A percentile compares a stretch with the other conserved stretches of the same genome.
Evolutionary conservation across 2,329 filamentous ascomycete genomes (phyloP).

Genomic region (Ilyonectria robusta): DNA sequence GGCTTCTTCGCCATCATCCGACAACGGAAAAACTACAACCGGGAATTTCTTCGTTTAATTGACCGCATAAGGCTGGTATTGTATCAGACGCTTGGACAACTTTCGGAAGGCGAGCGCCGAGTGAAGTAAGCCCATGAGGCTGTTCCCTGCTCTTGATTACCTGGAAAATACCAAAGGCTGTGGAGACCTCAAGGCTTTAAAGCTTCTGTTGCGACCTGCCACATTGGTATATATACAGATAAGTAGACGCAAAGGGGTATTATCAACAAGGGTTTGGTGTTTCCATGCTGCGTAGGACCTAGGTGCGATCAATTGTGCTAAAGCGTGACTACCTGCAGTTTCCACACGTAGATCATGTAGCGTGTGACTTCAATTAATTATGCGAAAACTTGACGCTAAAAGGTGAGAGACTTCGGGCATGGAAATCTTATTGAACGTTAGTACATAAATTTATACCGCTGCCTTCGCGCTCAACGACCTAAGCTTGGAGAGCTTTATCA

Average conservation of each 20-base stretch:
- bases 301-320: too few species aligned
- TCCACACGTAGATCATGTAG: too few species aligned
- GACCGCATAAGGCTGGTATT: not conserved
- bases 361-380: too few species aligned
- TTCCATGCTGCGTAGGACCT: too few species aligned
- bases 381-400: too few species aligned
- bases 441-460: not conserved
- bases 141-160: not conserved
- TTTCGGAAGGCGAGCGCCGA: slow-evolving; percentile 7
- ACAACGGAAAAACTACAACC: slow-evolving; percentile 19
- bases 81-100: not conserved
- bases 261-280: not conserved
- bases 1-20: slow-evolving; percentile 3
- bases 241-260: not conserved
- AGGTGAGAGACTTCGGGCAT: not conserved
- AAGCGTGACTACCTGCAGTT: too few species aligned
- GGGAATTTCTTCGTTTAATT: not conserved
- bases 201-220: not conserved
- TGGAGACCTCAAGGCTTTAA: not conserved
- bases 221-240: not conserved
- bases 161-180: not conserved
- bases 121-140: not conserved
- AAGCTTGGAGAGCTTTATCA: not conserved
- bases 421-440: not conserved
- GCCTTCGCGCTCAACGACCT: not conserved